Evolutionary conservation across 208 protist species (phyloP).

Genomic region (Acanthamoeba lugdunensis): DNA sequence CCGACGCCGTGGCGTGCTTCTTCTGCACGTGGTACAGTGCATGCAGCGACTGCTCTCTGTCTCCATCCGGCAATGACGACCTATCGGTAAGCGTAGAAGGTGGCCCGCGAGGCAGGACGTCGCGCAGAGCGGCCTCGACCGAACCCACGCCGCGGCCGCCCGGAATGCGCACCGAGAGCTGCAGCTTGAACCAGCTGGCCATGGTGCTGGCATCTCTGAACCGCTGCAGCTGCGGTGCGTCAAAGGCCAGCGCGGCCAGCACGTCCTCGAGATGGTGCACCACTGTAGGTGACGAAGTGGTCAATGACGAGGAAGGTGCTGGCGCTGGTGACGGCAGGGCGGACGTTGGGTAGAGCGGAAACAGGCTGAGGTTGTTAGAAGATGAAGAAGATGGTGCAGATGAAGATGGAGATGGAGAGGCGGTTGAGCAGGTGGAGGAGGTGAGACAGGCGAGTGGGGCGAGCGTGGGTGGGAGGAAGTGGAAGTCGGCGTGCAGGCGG

Average conservation of each 20-base stretch:
- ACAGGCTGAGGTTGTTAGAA: neutral
- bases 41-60: neutral
- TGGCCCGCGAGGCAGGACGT: neutral
- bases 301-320: neutral
- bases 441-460: neutral
- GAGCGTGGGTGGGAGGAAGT: neutral
- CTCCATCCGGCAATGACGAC: neutral
- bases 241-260: neutral
- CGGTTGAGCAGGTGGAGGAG: neutral
- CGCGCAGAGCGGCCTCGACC: neutral
- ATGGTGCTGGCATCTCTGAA: neutral
- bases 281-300: neutral
- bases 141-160: neutral
- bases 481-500: neutral
- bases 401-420: neutral
- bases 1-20: neutral
- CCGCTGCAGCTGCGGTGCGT: neutral
- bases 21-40: neutral
- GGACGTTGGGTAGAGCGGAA: neutral
- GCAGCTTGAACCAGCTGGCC: neutral
- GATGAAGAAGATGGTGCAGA: neutral
- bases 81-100: neutral
- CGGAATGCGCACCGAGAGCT: neutral
- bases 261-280: neutral
- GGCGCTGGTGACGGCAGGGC: no score